Evolutionary conservation across 2,329 filamentous ascomycete species (phyloP).

Genomic region (Chaetomiaceae sp.): DNA sequence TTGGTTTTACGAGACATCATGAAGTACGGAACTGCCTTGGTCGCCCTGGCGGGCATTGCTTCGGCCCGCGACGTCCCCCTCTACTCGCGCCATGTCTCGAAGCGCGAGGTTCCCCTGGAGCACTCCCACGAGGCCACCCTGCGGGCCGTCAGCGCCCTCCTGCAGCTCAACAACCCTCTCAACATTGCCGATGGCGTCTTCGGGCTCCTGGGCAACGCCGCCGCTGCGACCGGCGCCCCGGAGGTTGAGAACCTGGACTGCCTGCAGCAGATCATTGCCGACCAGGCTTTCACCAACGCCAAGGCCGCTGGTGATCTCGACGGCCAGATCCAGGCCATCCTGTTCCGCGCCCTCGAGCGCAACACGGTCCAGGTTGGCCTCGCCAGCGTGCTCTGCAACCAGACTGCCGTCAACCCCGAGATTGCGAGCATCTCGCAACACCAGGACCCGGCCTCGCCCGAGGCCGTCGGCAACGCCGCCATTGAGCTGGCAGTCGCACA

Average conservation of each 20-base stretch:
- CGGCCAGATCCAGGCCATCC: slow-evolving; percentile 49
- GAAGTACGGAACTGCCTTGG: slow-evolving; percentile 32
- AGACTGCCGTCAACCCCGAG: slow-evolving; percentile 59
- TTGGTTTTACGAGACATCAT: slow-evolving; percentile 25
- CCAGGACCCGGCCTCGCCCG: slow-evolving; percentile 61
- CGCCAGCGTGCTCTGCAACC: slow-evolving; percentile 53
- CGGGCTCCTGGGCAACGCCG: slow-evolving; percentile 45
- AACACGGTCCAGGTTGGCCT: slow-evolving; percentile 56
- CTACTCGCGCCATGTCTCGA: slow-evolving; percentile 23
- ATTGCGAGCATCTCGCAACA: slow-evolving; percentile 61
- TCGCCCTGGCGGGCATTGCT: slow-evolving; percentile 30
- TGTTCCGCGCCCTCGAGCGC: slow-evolving; percentile 53
- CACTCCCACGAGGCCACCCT: slow-evolving; percentile 46
- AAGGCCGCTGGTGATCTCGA: slow-evolving; percentile 51
- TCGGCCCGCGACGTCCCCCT: slow-evolving; percentile 31
- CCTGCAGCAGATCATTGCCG: slow-evolving; percentile 54
- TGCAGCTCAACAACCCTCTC: slow-evolving; percentile 46
- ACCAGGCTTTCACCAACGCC: slow-evolving; percentile 59
- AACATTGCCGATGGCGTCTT: slow-evolving; percentile 46
- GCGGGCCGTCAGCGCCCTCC: slow-evolving; percentile 33
- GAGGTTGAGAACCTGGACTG: slow-evolving; percentile 47
- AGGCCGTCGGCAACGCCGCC: slow-evolving; percentile 56
- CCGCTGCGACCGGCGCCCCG: slow-evolving; percentile 32
- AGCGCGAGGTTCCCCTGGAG: slow-evolving; percentile 50
- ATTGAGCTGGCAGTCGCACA: slow-evolving; percentile 56